Evolutionary conservation across 768 basidiomycete genomes (phyloP).

Genomic region (Boletellus ananas): DNA sequence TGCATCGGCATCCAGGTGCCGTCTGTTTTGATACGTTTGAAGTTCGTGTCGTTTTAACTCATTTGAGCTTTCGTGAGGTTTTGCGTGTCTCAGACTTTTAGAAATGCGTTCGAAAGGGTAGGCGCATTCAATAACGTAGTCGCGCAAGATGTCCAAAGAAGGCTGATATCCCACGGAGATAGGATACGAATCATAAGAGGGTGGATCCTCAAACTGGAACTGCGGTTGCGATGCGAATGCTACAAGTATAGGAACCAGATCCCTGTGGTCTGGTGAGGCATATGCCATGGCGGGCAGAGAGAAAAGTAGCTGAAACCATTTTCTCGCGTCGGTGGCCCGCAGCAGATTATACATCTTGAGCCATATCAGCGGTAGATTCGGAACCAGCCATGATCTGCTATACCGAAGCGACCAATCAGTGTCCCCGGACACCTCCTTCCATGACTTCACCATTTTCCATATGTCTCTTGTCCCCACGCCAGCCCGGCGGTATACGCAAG

Average conservation of each 20-base stretch:
- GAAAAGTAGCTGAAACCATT: constrained; percentile 25
- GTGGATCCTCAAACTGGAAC: constrained; percentile 9
- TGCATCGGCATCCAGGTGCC: not conserved
- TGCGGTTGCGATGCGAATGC: constrained; percentile 24
- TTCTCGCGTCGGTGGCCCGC: constrained; percentile 5
- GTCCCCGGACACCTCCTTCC: not conserved
- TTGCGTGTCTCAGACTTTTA: not conserved
- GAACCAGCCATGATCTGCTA: constrained; percentile 22
- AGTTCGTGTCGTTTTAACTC: not conserved
- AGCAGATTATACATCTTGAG: constrained; percentile 25
- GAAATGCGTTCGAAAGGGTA: not conserved
- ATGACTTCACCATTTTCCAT: constrained; percentile 5
- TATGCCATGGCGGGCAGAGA: constrained; percentile 30
- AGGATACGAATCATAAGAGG: constrained; percentile 8
- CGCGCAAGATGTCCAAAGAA: not conserved
- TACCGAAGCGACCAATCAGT: constrained; percentile 13
- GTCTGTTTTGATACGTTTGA: not conserved
- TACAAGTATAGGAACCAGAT: constrained; percentile 27
- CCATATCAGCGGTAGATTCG: constrained; percentile 17
- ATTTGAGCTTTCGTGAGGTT: not conserved
- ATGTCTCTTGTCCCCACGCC: not conserved
- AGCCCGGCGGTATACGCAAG: constrained; percentile 1
- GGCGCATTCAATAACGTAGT: not conserved
- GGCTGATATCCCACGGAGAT: not conserved
- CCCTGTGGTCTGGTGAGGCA: constrained; percentile 4